These are phyloP conservation scores for Trichoderma sp. DNA, from an alignment of 2,329 filamentous ascomycete genomes.

Conservation along the genomic window DNA sequence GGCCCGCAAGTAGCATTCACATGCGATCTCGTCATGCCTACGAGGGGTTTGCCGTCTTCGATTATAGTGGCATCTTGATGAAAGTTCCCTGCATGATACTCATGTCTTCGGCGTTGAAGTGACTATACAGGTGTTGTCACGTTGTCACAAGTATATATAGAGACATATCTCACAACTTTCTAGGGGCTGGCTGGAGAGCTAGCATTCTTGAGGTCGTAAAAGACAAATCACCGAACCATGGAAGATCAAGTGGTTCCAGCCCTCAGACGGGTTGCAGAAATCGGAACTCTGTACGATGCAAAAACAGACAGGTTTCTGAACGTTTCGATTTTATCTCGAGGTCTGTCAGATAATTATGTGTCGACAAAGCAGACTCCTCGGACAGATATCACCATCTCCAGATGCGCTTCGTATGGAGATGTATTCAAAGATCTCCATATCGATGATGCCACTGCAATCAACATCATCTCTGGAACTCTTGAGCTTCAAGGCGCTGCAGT, in stretches of 20 bases:
- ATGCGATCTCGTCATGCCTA: neutral
- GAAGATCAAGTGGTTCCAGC: neutral
- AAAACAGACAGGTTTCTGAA: constrained; percentile 22
- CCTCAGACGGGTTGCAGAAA: constrained; percentile 16
- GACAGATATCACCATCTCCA: neutral
- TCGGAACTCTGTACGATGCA: constrained; percentile 27
- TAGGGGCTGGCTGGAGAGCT: neutral
- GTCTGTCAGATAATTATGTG: neutral
- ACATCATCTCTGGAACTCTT: constrained; percentile 16
- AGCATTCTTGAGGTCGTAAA: neutral
- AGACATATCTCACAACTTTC: neutral
- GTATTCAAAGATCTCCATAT: constrained; percentile 9
- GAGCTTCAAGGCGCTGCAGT: constrained; percentile 15
- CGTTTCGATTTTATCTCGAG: neutral
- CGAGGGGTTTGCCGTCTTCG: neutral
- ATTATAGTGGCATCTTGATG: neutral
- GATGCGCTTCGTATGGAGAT: neutral
- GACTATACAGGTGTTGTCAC: neutral
- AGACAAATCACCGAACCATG: constrained; percentile 7
- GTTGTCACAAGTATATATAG: neutral
- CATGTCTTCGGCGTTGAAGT: neutral
- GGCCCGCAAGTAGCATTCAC: neutral
- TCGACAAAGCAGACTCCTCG: neutral
- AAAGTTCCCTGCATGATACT: neutral
- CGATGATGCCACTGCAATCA: constrained; percentile 14